Evolutionary conservation across 2,329 filamentous ascomycete species (phyloP).

Genomic region (Biscogniauxia marginata): DNA sequence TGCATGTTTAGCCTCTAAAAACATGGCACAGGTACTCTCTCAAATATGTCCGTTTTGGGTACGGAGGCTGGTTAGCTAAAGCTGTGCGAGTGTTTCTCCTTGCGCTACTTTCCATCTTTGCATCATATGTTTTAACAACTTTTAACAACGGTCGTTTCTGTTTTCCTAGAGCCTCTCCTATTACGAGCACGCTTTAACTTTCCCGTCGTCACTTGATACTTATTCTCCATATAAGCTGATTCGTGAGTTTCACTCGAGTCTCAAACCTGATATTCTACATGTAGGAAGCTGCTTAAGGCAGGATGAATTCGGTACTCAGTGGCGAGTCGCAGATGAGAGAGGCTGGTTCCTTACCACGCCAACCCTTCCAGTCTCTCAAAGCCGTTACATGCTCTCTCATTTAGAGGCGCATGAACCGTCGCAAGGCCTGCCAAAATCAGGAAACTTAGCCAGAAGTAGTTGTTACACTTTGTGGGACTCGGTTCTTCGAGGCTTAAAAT

Average conservation of each 20-base stretch:
- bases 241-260: neutral
- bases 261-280: neutral
- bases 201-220: neutral
- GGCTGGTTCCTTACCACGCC: neutral
- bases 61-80: neutral
- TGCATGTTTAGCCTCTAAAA: neutral
- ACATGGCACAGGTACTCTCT: neutral
- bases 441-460: no score
- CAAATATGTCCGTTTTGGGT: neutral
- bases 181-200: neutral
- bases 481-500: neutral
- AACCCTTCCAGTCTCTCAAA: neutral
- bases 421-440: neutral
- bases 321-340: neutral
- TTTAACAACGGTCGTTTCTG: neutral
- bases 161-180: neutral
- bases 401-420: neutral
- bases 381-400: neutral
- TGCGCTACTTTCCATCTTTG: neutral
- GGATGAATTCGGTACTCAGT: neutral
- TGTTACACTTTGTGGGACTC: neutral
- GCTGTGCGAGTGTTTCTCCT: neutral
- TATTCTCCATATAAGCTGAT: neutral
- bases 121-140: neutral
- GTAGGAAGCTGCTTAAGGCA: neutral